A percentile compares a stretch with the other conserved stretches of the same genome.
Conservation (phyloP, 2,329 filamentous ascomycete species). For the Huntiella moniliformis region DNA sequence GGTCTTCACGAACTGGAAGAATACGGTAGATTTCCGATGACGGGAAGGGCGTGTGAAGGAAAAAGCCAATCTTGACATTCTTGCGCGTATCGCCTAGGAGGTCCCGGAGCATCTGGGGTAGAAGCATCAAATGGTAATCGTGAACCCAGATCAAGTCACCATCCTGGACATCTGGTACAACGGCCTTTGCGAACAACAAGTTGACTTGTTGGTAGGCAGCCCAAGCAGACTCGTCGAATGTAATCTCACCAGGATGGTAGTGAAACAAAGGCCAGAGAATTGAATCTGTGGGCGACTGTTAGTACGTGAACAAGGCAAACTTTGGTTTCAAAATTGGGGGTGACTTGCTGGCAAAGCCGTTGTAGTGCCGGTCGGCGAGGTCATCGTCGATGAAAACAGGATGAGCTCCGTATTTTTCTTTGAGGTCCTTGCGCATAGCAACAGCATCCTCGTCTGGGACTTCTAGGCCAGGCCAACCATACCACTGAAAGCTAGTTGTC, state of each 20-base stretch:
- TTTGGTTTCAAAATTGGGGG: background rate
- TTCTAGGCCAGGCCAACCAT: conserved; percentile 90
- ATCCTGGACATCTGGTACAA: conserved; percentile 74
- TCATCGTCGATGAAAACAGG: conserved; percentile 90
- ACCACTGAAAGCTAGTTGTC: conserved; percentile 92
- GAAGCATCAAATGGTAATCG: conserved; percentile 94
- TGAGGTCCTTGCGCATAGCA: conserved; percentile 56
- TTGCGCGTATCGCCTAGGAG: conserved; percentile 65
- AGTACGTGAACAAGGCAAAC: background rate
- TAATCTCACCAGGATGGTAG: conserved; percentile 96
- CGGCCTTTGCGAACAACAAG: conserved; percentile 71
- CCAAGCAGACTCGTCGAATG: conserved; percentile 92
- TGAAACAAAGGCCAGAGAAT: conserved; percentile 98
- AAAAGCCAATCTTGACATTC: conserved; percentile 96
- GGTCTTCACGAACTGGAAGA: conserved; percentile 73
- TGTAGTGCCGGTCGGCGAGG: conserved; percentile 87
- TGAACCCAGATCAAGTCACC: conserved; percentile 96
- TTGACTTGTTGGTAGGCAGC: conserved; percentile 86
- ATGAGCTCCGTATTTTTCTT: conserved; percentile 73
- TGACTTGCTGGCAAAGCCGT: conserved; percentile 78
- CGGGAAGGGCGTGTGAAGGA: conserved; percentile 91
- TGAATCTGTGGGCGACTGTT: conserved; percentile 42
- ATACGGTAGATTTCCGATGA: conserved; percentile 95
- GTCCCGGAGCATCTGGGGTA: conserved; percentile 86
- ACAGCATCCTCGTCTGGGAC: conserved; percentile 68